phyloP scores from a whole-genome alignment of 176 grass and related monocot species.

The Eleusine indica region DNA sequence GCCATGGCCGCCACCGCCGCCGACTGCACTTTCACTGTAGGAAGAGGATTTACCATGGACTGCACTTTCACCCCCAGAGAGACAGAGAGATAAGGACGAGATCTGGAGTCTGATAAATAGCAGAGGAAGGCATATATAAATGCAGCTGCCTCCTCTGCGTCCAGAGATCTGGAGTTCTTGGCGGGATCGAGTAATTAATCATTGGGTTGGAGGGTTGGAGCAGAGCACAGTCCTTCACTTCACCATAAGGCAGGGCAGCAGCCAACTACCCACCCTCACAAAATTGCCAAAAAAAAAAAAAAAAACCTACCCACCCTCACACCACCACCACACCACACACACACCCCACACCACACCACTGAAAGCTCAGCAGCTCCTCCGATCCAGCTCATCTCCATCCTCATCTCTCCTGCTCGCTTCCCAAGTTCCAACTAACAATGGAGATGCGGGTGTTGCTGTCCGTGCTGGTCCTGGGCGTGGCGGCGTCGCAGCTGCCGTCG shows the following conservation, averaged over 20 bases:
- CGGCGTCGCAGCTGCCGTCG: conserved; percentile 39
- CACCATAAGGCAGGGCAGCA: neutral
- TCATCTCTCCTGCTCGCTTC: no score
- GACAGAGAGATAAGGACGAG: neutral
- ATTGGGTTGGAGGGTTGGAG: neutral
- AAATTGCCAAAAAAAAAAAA: no score
- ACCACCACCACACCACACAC: no score
- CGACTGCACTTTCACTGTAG: neutral
- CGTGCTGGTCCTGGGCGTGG: neutral
- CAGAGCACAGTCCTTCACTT: neutral
- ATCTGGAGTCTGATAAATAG: neutral
- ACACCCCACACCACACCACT: neutral
- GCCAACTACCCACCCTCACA: neutral
- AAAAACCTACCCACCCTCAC: no score
- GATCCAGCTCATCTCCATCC: neutral
- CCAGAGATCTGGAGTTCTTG: neutral
- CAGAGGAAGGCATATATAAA: neutral
- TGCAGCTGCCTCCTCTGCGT: neutral
- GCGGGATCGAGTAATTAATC: neutral
- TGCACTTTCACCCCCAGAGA: neutral
- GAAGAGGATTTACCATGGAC: neutral
- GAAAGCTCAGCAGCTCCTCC: neutral
- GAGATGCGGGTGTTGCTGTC: conserved; percentile 16
- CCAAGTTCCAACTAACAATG: neutral
- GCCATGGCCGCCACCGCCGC: neutral